Conservation (phyloP, 2,329 filamentous ascomycete genomes). For the Aaosphaeria pasadenensis region DNA sequence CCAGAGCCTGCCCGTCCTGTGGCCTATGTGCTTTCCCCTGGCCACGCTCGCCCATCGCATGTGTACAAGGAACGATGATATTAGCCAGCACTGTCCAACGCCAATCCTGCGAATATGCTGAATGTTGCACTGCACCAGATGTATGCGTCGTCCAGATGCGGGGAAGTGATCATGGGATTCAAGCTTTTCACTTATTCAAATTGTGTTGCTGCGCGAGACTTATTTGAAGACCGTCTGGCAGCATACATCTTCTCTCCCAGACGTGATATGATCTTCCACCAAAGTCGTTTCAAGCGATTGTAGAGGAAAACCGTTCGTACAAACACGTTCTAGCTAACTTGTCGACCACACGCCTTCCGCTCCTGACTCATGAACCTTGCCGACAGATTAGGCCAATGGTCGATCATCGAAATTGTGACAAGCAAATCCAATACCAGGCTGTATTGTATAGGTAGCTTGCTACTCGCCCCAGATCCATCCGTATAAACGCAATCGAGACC, state of each 20-base stretch:
- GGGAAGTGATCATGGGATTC: constrained; percentile 8
- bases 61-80: background rate
- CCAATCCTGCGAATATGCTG: background rate
- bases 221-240: no score
- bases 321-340: no score
- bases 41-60: no score
- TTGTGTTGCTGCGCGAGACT: no score
- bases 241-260: no score
- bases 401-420: constrained; percentile 4
- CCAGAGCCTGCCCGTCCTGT: no score
- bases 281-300: no score
- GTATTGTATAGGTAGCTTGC: background rate
- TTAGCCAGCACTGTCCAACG: constrained; percentile 6
- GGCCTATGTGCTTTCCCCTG: no score
- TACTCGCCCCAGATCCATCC: background rate
- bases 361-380: background rate
- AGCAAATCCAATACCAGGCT: background rate
- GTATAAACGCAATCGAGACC: constrained; percentile 7
- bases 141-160: constrained; percentile 2
- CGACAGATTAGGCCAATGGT: constrained; percentile 1
- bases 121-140: background rate
- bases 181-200: background rate
- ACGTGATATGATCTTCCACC: no score
- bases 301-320: no score
- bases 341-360: background rate